Base-by-base conservation (phyloP, 306 rosid genomes). In the Cajanus cajan region DNA sequence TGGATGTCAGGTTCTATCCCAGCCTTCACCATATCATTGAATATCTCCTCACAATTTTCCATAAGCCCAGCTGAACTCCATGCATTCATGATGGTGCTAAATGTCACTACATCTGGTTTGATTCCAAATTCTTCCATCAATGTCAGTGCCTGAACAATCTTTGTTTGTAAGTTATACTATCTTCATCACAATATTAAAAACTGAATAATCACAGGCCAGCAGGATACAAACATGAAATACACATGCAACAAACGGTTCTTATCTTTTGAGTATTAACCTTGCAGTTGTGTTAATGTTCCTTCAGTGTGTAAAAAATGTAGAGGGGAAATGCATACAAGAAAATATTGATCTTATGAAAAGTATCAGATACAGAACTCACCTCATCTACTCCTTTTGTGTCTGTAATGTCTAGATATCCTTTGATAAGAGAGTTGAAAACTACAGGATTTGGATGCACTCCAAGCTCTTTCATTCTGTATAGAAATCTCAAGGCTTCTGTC, bases 11-110 rank as follows among this genome's bases (percentile, higher is more conserved):
- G 97, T 68, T 92, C 98, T 65, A 91, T 88, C 58, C 83, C 88
- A 11, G 91, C 84, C 81, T 85, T 89, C 57, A 89, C 84, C 97
- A 95, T 95, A 85, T 92, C 93, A 40, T 90, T 80, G 83, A 95
- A 95, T 87, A 95, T 85, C 84, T 86, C 94, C 86, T 81, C 90
- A 41, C 97, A 89, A 68, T 92, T 92, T 66, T 87, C 80, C 97
- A 92, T 95, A 47, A 87, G 89, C 77, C 97, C 97, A 1, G 88
- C 89, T 47, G 97, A 92, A 88, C 97, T 90, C 98, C 98, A 95
- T 45, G 86, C 96, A 68, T 95, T 87, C 98, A 95, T 92, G 78
- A 95, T 91, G 78, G 97, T 92, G 91, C 98, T 95, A 86, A 89
- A 95, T 76, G 98, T 95, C 68, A 95, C 78, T 43, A 95, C 97